These are phyloP conservation scores for Leishmania mexicana DNA, from an alignment of 208 protist species.

Conservation along the genomic window DNA sequence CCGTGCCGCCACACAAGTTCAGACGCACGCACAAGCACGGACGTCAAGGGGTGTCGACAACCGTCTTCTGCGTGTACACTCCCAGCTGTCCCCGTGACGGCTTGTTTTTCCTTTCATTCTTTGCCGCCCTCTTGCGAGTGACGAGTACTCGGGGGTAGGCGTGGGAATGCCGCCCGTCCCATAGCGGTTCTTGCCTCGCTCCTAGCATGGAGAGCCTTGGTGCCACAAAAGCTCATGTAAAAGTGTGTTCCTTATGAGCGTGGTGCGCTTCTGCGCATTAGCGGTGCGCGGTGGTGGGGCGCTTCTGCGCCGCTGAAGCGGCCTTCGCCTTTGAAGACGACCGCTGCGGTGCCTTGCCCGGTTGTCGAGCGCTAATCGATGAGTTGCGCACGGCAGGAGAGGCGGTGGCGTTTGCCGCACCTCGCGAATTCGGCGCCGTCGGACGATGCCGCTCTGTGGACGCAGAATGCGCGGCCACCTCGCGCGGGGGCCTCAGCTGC, in stretches of 20 bases:
- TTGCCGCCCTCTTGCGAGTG: not conserved
- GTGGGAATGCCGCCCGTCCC: not conserved
- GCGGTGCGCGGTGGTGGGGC: conserved; percentile 17
- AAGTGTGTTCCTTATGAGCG: too few relatives aligned
- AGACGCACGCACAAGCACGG: not conserved
- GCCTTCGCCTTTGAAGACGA: not conserved
- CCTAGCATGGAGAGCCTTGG: not conserved
- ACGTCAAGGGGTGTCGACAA: not conserved
- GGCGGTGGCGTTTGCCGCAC: not conserved
- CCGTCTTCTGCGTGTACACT: not conserved
- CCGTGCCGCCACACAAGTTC: too few relatives aligned
- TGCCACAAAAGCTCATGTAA: not conserved
- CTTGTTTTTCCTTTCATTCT: not conserved
- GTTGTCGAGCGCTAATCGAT: not conserved
- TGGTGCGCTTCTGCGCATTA: not conserved
- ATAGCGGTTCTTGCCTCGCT: not conserved
- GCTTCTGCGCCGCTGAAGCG: not conserved
- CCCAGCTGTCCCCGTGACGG: not conserved
- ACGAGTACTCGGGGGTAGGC: not conserved
- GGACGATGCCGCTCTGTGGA: conserved; percentile 2
- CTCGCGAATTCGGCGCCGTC: not conserved
- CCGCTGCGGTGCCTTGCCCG: conserved; percentile 4
- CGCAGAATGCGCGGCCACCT: conserved; percentile 7
- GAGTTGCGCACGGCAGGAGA: conserved; percentile 1
- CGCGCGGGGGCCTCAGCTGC: conserved; percentile 6